These are phyloP conservation scores for Knoxia roxburghii DNA, from an alignment of 257 asterid species.

Conservation along the genomic window DNA sequence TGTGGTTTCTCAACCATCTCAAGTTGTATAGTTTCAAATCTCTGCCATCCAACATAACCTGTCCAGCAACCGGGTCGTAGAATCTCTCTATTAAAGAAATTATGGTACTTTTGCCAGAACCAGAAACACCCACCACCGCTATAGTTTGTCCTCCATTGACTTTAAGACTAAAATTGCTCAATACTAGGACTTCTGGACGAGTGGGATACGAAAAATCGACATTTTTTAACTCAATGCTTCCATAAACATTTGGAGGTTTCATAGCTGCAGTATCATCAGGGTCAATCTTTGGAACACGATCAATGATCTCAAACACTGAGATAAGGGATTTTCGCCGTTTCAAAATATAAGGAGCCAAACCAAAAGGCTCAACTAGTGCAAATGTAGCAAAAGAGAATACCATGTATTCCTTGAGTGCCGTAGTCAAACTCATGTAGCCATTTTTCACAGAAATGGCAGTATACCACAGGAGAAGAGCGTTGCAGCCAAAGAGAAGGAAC, in stretches of 20 bases:
- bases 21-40: conserved; percentile 83
- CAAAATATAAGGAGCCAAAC: conserved; percentile 97
- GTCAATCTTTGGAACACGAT: conserved; percentile 85
- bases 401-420: conserved; percentile 95
- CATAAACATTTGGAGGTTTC: conserved; percentile 96
- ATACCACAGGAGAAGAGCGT: conserved; percentile 96
- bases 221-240: conserved; percentile 89
- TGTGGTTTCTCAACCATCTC: conserved; percentile 97
- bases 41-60: conserved; percentile 82
- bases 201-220: conserved; percentile 93
- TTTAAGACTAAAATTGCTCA: conserved; percentile 94
- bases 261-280: conserved; percentile 90
- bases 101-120: conserved; percentile 98
- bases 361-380: conserved; percentile 98
- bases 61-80: conserved; percentile 94
- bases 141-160: conserved; percentile 96
- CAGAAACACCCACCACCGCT: conserved; percentile 97
- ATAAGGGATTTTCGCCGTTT: conserved; percentile 81
- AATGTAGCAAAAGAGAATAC: conserved; percentile 98
- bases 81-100: conserved; percentile 86
- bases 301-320: conserved; percentile 92
- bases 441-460: conserved; percentile 77
- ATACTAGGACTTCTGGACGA: conserved; percentile 85
- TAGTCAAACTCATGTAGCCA: conserved; percentile 44
- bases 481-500: conserved; percentile 97